A percentile compares a stretch with the other conserved stretches of the same genome.
These are phyloP conservation scores for Stereum hirsutum DNA, from an alignment of 1,284 basidiomycete species.

Conservation along the genomic window DNA sequence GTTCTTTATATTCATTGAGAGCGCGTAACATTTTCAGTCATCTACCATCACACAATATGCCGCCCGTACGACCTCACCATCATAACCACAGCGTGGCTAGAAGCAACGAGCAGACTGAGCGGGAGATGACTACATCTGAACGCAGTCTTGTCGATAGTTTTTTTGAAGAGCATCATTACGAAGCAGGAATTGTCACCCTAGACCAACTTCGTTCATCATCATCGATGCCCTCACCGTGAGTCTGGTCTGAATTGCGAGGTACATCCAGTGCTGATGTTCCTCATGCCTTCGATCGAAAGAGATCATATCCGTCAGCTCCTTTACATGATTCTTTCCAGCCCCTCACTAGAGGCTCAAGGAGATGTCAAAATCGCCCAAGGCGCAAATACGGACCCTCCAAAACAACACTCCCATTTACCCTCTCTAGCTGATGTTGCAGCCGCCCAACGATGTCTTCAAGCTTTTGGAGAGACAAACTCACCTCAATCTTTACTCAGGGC, in stretches of 20 bases:
- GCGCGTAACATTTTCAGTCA: too few relatives aligned
- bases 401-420: constrained; percentile 32
- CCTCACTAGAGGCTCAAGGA: constrained; percentile 21
- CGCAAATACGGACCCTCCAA: constrained; percentile 16
- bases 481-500: constrained; percentile 43
- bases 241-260: constrained; percentile 8
- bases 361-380: constrained; percentile 15
- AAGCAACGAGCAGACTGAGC: constrained; percentile 19
- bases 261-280: constrained; percentile 5
- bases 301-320: constrained; percentile 57
- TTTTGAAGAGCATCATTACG: constrained; percentile 67
- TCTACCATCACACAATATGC: too few relatives aligned
- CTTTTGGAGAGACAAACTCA: constrained; percentile 46
- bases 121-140: constrained; percentile 46
- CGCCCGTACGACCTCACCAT: too few relatives aligned
- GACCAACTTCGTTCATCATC: constrained; percentile 48
- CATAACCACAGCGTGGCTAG: background rate
- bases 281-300: constrained; percentile 20
- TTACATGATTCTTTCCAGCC: constrained; percentile 57
- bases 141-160: constrained; percentile 54
- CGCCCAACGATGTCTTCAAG: constrained; percentile 45
- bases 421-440: constrained; percentile 27
- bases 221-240: constrained; percentile 46
- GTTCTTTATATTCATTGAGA: too few relatives aligned
- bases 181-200: constrained; percentile 48